Evolutionary conservation across 83 land plant species (phyloP).

Genomic region (Isoetes engelmannii): DNA sequence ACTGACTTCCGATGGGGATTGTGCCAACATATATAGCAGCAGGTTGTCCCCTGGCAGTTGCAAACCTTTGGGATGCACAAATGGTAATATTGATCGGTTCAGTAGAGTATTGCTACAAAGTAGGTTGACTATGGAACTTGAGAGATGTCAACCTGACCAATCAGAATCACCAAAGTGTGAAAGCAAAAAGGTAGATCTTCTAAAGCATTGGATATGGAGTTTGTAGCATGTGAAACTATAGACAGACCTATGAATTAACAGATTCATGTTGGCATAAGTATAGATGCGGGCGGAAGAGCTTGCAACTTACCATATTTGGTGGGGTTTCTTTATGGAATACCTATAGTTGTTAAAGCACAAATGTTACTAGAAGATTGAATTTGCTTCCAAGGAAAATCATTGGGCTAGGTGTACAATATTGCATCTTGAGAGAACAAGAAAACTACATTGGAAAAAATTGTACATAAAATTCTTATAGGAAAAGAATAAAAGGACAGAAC

Average conservation of each 20-base stretch:
- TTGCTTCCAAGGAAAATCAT: too few relatives aligned
- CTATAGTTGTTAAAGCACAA: slow-evolving; percentile 47
- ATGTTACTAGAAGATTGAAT: not conserved
- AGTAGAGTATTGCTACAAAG: slow-evolving; percentile 59
- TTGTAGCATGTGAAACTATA: not conserved
- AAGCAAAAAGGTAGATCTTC: slow-evolving; percentile 2
- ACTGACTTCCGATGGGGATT: slow-evolving; percentile 32
- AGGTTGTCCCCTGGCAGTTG: slow-evolving; percentile 74
- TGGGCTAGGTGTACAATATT: too few relatives aligned
- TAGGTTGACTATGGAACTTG: slow-evolving; percentile 42
- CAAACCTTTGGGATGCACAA: slow-evolving; percentile 97
- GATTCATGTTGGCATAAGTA: slow-evolving; percentile 44
- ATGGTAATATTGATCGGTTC: slow-evolving; percentile 83
- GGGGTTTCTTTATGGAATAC: slow-evolving; percentile 92
- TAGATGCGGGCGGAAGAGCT: slow-evolving; percentile 56
- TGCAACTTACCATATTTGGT: slow-evolving; percentile 63
- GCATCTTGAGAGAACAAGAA: too few relatives aligned
- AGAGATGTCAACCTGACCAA: slow-evolving; percentile 7
- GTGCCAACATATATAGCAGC: slow-evolving; percentile 64
- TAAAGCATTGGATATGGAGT: slow-evolving; percentile 5
- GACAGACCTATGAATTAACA: not conserved
- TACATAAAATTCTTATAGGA: too few relatives aligned
- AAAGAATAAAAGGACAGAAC: too few relatives aligned
- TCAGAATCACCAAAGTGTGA: slow-evolving; percentile 4
- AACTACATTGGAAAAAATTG: too few relatives aligned